Percentiles rank a stretch among this genome's conserved stretches.
Conservation (phyloP, 495 filamentous ascomycete species). For the Hypoxylon lenormandii region DNA sequence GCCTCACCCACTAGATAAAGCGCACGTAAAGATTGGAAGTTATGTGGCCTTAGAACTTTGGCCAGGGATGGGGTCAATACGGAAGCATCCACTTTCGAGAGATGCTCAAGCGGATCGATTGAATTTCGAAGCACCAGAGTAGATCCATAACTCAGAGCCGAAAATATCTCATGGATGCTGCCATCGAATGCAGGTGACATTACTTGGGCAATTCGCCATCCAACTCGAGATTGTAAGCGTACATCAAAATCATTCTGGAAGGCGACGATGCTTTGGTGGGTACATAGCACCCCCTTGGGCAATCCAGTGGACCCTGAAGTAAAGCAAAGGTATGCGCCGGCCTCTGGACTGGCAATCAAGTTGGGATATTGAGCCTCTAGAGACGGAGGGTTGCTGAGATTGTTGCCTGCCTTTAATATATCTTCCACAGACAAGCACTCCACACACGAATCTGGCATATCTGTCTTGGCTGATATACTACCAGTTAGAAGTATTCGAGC, state of each 20-base stretch:
- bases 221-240: conserved; percentile 46
- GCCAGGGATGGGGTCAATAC: not conserved
- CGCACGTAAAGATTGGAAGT: not conserved
- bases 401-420: no score
- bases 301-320: conserved; percentile 55
- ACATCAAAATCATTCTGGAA: conserved; percentile 42
- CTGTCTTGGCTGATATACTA: conserved; percentile 20
- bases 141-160: conserved; percentile 54
- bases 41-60: not conserved
- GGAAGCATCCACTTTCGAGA: not conserved
- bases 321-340: conserved; percentile 52
- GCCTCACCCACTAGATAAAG: not conserved
- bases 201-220: conserved; percentile 49
- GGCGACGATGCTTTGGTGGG: conserved; percentile 42
- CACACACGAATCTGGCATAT: conserved; percentile 19
- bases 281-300: conserved; percentile 52
- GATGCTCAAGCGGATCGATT: not conserved
- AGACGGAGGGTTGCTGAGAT: not conserved
- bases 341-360: conserved; percentile 1
- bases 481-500: conserved; percentile 21
- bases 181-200: conserved; percentile 58
- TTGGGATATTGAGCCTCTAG: not conserved
- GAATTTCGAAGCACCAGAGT: conserved; percentile 34
- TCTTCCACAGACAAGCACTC: conserved; percentile 8
- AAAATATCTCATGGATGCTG: conserved; percentile 57